These are phyloP conservation scores for Tephrocybe sp. DNA, from an alignment of 768 basidiomycete genomes.

Conservation along the genomic window DNA sequence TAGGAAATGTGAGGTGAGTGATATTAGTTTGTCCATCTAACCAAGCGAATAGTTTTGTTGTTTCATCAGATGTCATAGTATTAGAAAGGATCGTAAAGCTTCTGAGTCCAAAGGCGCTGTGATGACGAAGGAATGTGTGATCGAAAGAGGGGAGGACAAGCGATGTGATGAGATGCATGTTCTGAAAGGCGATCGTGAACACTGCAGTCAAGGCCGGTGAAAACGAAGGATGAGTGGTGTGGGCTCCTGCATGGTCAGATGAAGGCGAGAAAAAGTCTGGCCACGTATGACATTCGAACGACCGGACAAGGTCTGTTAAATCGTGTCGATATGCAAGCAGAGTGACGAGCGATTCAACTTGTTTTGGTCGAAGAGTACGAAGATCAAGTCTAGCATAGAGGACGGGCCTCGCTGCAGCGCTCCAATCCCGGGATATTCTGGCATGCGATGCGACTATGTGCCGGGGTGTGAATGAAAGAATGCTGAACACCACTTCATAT, in stretches of 20 bases:
- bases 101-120: constrained; percentile 39
- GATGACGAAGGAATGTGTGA: constrained; percentile 36
- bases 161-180: constrained; percentile 41
- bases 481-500: constrained; percentile 27
- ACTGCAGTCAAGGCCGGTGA: constrained; percentile 33
- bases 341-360: constrained; percentile 32
- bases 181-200: constrained; percentile 41
- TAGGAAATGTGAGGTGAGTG: constrained; percentile 35
- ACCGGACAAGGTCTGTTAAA: constrained; percentile 36
- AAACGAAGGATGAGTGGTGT: constrained; percentile 9
- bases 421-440: constrained; percentile 30
- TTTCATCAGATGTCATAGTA: constrained; percentile 29
- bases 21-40: constrained; percentile 42
- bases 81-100: constrained; percentile 35
- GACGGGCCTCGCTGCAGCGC: constrained; percentile 26
- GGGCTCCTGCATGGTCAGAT: background rate
- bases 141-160: constrained; percentile 43
- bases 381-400: constrained; percentile 35
- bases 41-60: constrained; percentile 34
- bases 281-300: constrained; percentile 40
- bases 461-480: constrained; percentile 34
- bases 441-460: constrained; percentile 26
- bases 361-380: constrained; percentile 23
- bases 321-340: constrained; percentile 36
- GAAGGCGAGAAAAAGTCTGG: constrained; percentile 33